phyloP scores from a whole-genome alignment of 2,329 filamentous ascomycete species.

The Ophiostoma triangulosporum region DNA sequence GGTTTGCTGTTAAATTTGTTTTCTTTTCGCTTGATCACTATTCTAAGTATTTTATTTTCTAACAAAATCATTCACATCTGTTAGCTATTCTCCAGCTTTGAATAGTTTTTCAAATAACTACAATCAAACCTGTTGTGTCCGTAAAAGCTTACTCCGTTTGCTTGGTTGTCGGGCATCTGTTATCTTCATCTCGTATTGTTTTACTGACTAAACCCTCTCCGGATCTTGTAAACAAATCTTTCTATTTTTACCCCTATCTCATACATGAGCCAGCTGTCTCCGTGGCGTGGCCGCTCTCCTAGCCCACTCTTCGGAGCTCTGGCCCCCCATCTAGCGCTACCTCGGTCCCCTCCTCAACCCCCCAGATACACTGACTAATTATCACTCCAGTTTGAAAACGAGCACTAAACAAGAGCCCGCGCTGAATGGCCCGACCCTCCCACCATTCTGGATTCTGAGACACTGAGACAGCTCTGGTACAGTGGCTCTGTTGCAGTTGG shows the following conservation, averaged over 20 bases:
- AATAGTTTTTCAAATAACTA: too few species aligned
- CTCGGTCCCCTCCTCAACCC: too few species aligned
- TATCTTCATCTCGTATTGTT: background rate
- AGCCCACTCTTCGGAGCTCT: background rate
- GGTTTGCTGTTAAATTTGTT: background rate
- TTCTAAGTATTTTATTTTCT: background rate
- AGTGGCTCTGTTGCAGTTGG: background rate
- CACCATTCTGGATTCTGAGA: background rate
- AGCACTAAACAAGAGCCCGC: background rate
- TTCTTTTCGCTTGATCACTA: background rate
- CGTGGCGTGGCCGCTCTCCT: background rate
- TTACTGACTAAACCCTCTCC: background rate
- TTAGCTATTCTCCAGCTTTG: too few species aligned
- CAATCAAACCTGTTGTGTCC: too few species aligned
- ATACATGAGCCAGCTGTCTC: background rate
- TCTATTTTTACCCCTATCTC: slow-evolving; percentile 1
- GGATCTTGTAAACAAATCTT: background rate
- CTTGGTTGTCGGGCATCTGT: too few species aligned
- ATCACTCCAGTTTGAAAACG: too few species aligned
- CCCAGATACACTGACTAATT: too few species aligned
- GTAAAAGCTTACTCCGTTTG: background rate
- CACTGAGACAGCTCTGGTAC: background rate
- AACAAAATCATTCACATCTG: too few species aligned
- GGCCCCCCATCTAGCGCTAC: background rate
- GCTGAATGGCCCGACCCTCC: background rate